Percentiles rank a stretch among this genome's conserved stretches.
Conservation (phyloP, 2,329 filamentous ascomycete genomes). For the Ceratocystis alfenasii region DNA sequence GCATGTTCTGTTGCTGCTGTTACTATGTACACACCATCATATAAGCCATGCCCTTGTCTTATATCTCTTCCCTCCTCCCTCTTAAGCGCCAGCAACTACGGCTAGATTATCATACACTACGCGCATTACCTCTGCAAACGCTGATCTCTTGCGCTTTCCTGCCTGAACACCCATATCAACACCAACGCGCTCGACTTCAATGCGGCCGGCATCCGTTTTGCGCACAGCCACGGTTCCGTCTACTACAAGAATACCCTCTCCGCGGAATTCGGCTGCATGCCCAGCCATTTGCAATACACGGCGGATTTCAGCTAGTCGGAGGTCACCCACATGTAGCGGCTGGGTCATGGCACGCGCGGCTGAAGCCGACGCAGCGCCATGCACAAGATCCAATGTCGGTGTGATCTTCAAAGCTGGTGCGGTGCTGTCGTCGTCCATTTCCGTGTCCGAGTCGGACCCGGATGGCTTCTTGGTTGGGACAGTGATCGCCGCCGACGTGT, state of each 20-base stretch:
- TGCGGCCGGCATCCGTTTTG: slow-evolving; percentile 74
- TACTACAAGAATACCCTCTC: slow-evolving; percentile 82
- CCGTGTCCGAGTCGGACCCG: slow-evolving; percentile 22
- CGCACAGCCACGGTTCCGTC: slow-evolving; percentile 79
- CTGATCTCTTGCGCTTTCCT: slow-evolving; percentile 36
- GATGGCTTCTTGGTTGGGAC: slow-evolving; percentile 17
- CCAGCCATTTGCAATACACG: slow-evolving; percentile 70
- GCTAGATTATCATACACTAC: slow-evolving; percentile 91
- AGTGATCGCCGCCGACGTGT: slow-evolving; percentile 22
- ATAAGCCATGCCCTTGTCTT: not conserved
- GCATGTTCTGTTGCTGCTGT: not conserved
- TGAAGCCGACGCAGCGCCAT: slow-evolving; percentile 59
- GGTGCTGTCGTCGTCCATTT: slow-evolving; percentile 19
- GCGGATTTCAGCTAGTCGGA: slow-evolving; percentile 76
- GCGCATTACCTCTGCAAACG: slow-evolving; percentile 76
- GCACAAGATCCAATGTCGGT: slow-evolving; percentile 44
- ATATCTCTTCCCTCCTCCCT: too few species aligned
- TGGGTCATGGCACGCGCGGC: slow-evolving; percentile 51
- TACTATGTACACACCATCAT: not conserved
- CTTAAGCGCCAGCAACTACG: slow-evolving; percentile 54
- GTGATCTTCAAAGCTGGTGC: slow-evolving; percentile 28
- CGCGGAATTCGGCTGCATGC: slow-evolving; percentile 82
- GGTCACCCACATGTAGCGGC: slow-evolving; percentile 86
- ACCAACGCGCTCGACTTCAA: slow-evolving; percentile 74
- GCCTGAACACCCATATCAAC: slow-evolving; percentile 26